A percentile compares a stretch with the other conserved stretches of the same genome.
These are phyloP conservation scores for Stygiomarasmius scandens DNA, from an alignment of 1,284 basidiomycete genomes.

Conservation along the genomic window DNA sequence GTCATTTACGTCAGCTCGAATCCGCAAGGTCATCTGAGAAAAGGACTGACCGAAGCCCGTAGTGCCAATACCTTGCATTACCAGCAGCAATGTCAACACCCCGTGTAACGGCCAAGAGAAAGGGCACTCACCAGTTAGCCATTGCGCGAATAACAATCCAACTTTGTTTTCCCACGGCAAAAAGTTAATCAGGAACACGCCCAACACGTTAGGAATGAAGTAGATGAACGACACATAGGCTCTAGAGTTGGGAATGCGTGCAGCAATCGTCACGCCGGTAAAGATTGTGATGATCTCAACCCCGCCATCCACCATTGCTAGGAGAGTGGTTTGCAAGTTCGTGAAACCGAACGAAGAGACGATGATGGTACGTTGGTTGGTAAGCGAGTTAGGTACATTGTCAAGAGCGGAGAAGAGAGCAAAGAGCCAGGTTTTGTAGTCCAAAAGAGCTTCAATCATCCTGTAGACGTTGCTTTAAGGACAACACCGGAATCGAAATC, in stretches of 20 bases:
- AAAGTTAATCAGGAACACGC: conserved; percentile 66
- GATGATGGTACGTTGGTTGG: conserved; percentile 77
- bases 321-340: conserved; percentile 70
- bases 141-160: conserved; percentile 72
- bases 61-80: conserved; percentile 10
- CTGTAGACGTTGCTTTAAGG: conserved; percentile 31
- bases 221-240: conserved; percentile 64
- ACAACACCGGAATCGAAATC: background rate
- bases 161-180: conserved; percentile 69
- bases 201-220: conserved; percentile 71
- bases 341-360: conserved; percentile 76
- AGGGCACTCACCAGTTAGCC: conserved; percentile 61
- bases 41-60: conserved; percentile 61
- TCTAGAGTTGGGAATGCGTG: conserved; percentile 52
- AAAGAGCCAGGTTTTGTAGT: conserved; percentile 76
- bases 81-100: background rate
- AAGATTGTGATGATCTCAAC: conserved; percentile 72
- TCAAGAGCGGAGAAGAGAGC: conserved; percentile 44
- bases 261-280: conserved; percentile 59
- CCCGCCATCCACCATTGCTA: conserved; percentile 75
- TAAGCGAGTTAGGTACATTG: conserved; percentile 65
- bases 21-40: conserved; percentile 30
- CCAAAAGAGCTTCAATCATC: conserved; percentile 66
- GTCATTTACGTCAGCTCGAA: too few relatives aligned
- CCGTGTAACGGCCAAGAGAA: background rate